These are phyloP conservation scores for Didymella lethalis DNA, from an alignment of 2,329 filamentous ascomycete genomes.

Conservation along the genomic window DNA sequence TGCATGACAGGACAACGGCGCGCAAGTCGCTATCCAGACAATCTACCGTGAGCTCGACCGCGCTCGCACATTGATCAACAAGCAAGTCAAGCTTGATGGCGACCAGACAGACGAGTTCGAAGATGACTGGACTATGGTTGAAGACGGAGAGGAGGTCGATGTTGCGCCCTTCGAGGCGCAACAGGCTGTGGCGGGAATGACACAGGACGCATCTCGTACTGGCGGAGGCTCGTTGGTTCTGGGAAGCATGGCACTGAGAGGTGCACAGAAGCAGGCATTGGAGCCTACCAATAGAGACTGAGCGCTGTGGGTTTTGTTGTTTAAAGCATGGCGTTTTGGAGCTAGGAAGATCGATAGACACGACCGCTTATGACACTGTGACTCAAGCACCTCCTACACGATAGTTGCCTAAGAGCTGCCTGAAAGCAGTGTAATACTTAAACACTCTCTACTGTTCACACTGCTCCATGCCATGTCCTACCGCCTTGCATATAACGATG, in stretches of 20 bases:
- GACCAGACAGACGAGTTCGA: constrained; percentile 68
- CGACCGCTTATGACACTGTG: constrained; percentile 8
- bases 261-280: constrained; percentile 30
- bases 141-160: constrained; percentile 59
- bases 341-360: constrained; percentile 19
- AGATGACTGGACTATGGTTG: constrained; percentile 92
- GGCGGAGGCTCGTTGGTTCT: constrained; percentile 38
- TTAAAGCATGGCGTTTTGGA: constrained; percentile 16
- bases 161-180: constrained; percentile 33
- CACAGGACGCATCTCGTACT: constrained; percentile 32
- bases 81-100: constrained; percentile 52
- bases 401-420: constrained; percentile 1
- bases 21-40: constrained; percentile 87
- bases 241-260: constrained; percentile 45
- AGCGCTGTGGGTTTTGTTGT: constrained; percentile 16
- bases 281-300: constrained; percentile 33
- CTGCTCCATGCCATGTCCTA: not conserved
- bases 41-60: constrained; percentile 97
- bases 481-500: not conserved
- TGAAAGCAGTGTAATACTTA: constrained; percentile 1
- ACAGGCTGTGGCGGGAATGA: constrained; percentile 32
- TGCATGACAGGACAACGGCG: constrained; percentile 76
- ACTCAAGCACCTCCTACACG: not conserved
- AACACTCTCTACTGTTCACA: not conserved
- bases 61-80: constrained; percentile 81